Evolutionary conservation across 768 basidiomycete genomes (phyloP).

Genomic region (Dentipellis sp.): DNA sequence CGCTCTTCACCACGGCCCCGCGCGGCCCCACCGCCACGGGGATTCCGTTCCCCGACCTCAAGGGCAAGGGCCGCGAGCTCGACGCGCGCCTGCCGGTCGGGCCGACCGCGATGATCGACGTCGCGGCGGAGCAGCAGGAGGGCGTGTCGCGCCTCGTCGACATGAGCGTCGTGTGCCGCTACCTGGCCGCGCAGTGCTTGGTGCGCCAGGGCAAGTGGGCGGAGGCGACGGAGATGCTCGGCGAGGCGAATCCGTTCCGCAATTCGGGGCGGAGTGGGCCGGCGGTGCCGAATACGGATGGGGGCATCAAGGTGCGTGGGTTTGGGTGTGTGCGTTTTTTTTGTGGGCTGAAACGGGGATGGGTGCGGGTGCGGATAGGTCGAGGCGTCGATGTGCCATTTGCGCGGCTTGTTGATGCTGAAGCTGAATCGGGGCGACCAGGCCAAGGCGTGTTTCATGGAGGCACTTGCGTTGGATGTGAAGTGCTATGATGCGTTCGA

Average conservation of each 20-base stretch:
- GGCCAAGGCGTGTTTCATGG: slow-evolving; percentile 94
- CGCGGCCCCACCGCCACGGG: not conserved
- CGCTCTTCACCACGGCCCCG: not conserved
- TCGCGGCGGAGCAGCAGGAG: slow-evolving; percentile 54
- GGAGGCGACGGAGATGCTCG: slow-evolving; percentile 87
- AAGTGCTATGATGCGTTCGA: slow-evolving; percentile 97
- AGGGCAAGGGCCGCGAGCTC: slow-evolving; percentile 41
- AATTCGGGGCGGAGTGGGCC: slow-evolving; percentile 65
- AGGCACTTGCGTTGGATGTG: slow-evolving; percentile 88
- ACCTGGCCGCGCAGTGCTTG: slow-evolving; percentile 93
- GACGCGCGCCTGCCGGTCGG: slow-evolving; percentile 58
- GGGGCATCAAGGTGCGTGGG: slow-evolving; percentile 79
- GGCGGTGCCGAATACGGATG: slow-evolving; percentile 74
- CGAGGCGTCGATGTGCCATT: slow-evolving; percentile 94
- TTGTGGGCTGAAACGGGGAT: not conserved
- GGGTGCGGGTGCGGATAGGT: slow-evolving; percentile 39
- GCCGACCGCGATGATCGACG: slow-evolving; percentile 60
- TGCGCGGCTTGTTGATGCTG: slow-evolving; percentile 89
- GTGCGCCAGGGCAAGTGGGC: slow-evolving; percentile 87
- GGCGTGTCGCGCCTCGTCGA: slow-evolving; percentile 76
- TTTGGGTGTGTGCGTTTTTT: not conserved
- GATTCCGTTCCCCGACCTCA: slow-evolving; percentile 26
- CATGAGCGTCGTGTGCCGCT: slow-evolving; percentile 92
- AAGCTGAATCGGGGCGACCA: slow-evolving; percentile 85
- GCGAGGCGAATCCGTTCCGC: slow-evolving; percentile 85